These are phyloP conservation scores for Dothiorella sarmentorum DNA, from an alignment of 2,329 filamentous ascomycete genomes.

Conservation along the genomic window DNA sequence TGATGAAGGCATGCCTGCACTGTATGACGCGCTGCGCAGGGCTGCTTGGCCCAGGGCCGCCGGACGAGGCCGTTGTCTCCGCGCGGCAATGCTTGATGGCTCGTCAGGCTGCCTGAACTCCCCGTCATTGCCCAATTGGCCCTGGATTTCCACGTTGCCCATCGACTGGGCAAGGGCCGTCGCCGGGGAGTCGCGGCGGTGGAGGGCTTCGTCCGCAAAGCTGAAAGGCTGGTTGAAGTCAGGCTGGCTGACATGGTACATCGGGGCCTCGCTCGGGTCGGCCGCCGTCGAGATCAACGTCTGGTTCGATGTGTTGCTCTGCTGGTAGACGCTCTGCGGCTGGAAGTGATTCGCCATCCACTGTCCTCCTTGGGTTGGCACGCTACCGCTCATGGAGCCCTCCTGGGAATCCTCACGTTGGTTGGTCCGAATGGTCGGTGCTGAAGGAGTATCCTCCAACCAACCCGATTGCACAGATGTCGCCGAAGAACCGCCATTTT, in stretches of 20 bases:
- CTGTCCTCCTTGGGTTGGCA: not conserved
- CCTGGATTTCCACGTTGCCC: slow-evolving; percentile 38
- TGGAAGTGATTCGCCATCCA: slow-evolving; percentile 25
- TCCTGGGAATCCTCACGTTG: slow-evolving; percentile 27
- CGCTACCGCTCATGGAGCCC: not conserved
- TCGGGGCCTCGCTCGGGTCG: slow-evolving; percentile 28
- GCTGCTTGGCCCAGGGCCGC: slow-evolving; percentile 40
- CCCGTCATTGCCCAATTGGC: slow-evolving; percentile 24
- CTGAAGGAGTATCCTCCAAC: slow-evolving; percentile 32
- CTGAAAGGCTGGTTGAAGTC: slow-evolving; percentile 31
- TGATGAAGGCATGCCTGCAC: slow-evolving; percentile 39
- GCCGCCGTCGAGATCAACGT: slow-evolving; percentile 33
- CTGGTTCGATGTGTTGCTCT: slow-evolving; percentile 35
- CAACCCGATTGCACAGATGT: slow-evolving; percentile 37
- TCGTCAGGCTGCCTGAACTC: slow-evolving; percentile 37
- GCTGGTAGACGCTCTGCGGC: slow-evolving; percentile 34
- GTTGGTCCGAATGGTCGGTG: no score
- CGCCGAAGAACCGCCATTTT: slow-evolving; percentile 32
- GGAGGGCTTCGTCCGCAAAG: slow-evolving; percentile 33
- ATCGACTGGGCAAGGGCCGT: slow-evolving; percentile 39
- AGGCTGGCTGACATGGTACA: slow-evolving; percentile 29
- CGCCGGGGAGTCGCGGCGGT: slow-evolving; percentile 38
- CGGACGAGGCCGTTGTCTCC: slow-evolving; percentile 39
- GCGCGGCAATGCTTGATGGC: slow-evolving; percentile 40
- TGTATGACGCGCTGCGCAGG: slow-evolving; percentile 42